Evolutionary conservation across 768 basidiomycete species (phyloP), one percentile per base, ranked within the genome.

Genomic region (Strobilomyces confusus): DNA sequence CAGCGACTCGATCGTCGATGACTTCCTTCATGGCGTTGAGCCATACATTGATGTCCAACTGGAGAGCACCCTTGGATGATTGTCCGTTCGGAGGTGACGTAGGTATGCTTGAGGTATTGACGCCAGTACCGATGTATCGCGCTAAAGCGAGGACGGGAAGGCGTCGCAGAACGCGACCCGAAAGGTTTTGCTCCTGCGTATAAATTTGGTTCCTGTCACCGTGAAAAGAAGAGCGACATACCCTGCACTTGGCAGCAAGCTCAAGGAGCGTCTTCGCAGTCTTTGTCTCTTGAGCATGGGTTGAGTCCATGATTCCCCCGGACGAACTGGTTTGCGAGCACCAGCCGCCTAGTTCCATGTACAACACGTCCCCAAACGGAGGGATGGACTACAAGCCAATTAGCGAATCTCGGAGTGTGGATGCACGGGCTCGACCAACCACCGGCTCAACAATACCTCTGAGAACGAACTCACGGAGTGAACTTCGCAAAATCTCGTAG

Each of bases 81-180:
- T 45, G 38, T 25, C 40, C 40, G 19, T 56, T 61, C 22, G 51
- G 34, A 29, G 46, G 26, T 19, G 55, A 33, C 1, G 49, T 23
- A 25, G 49, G 34, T 12, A 41, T 48, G n/a, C 48, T 75, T 3
- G 60, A 56, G 17, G 55, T 14, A 42, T 33, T 49, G 34, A 62
- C 48, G 17, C 81, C 79, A 15, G 77, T 70, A 26, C 85, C 80
- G 46, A 98, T 84, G 65, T 92, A 86, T 9, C 82, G 79, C 5
- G 95, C 92, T 43, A 97, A 83, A 2, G 95, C 92, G 19, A 98
- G 81, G 43, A 98, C 92, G 4, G 97, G 97, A n/a, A 99, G 77
- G 8, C 94, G 84, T 13, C 97, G 83, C 13, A 99, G 78, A 1
- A 91, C 86, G 33, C 97, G 86, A 14, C 97, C 97, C 15, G 95